Base-by-base conservation (phyloP, 78 protist genomes). In the Dictyostelium capitatum region DNA sequence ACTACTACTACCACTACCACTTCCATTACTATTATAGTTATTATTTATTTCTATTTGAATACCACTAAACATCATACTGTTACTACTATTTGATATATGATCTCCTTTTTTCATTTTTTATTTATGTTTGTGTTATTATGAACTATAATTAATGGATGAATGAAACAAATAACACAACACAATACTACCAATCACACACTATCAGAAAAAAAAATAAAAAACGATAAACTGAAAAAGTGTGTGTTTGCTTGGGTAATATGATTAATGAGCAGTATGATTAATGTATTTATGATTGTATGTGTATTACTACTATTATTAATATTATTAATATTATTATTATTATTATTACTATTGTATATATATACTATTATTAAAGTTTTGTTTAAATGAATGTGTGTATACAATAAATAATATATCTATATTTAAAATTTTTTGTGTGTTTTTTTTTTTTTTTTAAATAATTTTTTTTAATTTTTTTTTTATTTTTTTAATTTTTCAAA, bases 31-130 rank as follows among this genome's bases (percentile, higher is more conserved):
- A 30, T 32, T 32, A 65, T 65, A 65, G 46, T 72, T 65, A 65
- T 65, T 65, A 15, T 65, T 65, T 25, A 65, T 65, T 65, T 65
- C 73, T 25, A 65, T 65, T 72, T 43, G 53, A 72, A n/a, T 72
- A 72, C 53, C 53, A 46, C 79, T 72, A 72, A 43, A 43, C 10
- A 43, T 46, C 15, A 65, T n/a, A 65, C 72, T 62, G 25, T 15
- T 65, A 15, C 46, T 65, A 10, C 37, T 65, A 12, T 51, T 51
- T 17, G 69, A 59, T 59, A 23, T 0, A 1, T 17, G 0, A 9
- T 72, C 53, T 41, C 53, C 48, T 47, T 30, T 72, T 46, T 46
- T 46, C 79, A 41, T 72, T 28, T 20, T 72, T 20, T 72, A 20
- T 72, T 43, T 19, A 15, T 19, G 14, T 72, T 43, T 25, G 14